Conservation (phyloP, 805 yeast genomes). For the Candida taoyuanica region DNA sequence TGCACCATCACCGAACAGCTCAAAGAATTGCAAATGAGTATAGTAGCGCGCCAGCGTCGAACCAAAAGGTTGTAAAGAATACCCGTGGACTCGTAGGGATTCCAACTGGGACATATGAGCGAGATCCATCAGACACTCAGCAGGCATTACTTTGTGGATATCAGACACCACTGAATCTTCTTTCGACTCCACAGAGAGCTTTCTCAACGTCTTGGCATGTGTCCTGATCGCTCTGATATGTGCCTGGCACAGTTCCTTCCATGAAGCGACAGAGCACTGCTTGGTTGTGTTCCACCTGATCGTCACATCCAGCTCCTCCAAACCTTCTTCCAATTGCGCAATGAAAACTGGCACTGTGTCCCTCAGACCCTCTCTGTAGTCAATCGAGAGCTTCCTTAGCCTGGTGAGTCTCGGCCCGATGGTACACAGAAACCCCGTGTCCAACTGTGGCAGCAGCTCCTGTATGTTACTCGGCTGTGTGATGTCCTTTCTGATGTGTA, state of each 20-base stretch:
- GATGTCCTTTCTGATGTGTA: slow-evolving; percentile 23
- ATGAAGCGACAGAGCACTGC: slow-evolving; percentile 20
- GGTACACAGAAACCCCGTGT: slow-evolving; percentile 30
- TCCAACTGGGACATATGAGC: slow-evolving; percentile 26
- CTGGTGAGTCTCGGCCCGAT: no score
- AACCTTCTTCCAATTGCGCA: slow-evolving; percentile 13
- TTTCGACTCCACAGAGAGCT: slow-evolving; percentile 38
- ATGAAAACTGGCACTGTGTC: slow-evolving; percentile 39
- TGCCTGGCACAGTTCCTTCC: slow-evolving; percentile 20
- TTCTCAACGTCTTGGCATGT: slow-evolving; percentile 24
- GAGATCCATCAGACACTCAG: slow-evolving; percentile 20
- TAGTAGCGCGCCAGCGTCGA: slow-evolving; percentile 28
- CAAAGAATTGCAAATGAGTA: slow-evolving; percentile 31
- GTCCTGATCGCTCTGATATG: slow-evolving; percentile 19
- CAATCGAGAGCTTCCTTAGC: slow-evolving; percentile 32
- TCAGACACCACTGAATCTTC: slow-evolving; percentile 35
- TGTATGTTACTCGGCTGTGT: slow-evolving; percentile 9
- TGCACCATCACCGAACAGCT: slow-evolving; percentile 45
- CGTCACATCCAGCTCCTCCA: slow-evolving; percentile 36
- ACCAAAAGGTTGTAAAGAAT: slow-evolving; percentile 28
- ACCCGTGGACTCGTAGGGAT: slow-evolving; percentile 39
- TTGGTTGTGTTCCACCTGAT: slow-evolving; percentile 38
- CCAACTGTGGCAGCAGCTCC: slow-evolving; percentile 13
- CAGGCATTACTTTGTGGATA: slow-evolving; percentile 27
- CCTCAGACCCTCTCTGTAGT: slow-evolving; percentile 37